A percentile compares a stretch with the other conserved stretches of the same genome.
phyloP scores from a whole-genome alignment of 2,329 filamentous ascomycete species.

The Orbilia javanica region DNA sequence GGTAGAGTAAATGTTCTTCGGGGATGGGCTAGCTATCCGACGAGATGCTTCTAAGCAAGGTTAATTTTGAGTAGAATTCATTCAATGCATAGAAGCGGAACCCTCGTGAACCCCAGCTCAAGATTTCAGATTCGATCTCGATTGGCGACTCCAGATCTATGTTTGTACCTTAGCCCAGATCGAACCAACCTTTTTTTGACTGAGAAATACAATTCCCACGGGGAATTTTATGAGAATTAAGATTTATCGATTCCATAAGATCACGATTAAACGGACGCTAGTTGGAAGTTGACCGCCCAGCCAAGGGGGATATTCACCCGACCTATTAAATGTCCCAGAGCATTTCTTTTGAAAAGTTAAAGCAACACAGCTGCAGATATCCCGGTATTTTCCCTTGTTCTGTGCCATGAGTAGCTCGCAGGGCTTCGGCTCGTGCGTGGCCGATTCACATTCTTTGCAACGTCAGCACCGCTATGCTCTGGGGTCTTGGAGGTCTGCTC shows the following conservation, averaged over 20 bases:
- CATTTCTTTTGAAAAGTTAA: slow-evolving; percentile 12
- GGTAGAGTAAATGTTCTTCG: too few species aligned
- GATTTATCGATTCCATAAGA: slow-evolving; percentile 8
- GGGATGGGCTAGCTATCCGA: too few species aligned
- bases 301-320: not conserved
- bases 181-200: slow-evolving; percentile 1
- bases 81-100: slow-evolving; percentile 21
- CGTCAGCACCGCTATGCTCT: slow-evolving; percentile 24
- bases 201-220: slow-evolving; percentile 9
- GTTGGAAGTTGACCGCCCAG: not conserved
- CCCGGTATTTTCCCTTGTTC: slow-evolving; percentile 6
- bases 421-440: slow-evolving; percentile 8
- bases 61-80: too few species aligned
- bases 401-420: not conserved
- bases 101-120: slow-evolving; percentile 14
- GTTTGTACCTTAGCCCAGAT: slow-evolving; percentile 28
- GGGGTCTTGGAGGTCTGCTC: not conserved
- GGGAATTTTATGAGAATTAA: slow-evolving; percentile 17
- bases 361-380: slow-evolving; percentile 30
- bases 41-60: too few species aligned
- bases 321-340: slow-evolving; percentile 25
- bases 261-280: slow-evolving; percentile 19
- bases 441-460: slow-evolving; percentile 51
- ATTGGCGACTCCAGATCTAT: slow-evolving; percentile 57
- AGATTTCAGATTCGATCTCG: slow-evolving; percentile 55